These are phyloP conservation scores for Fusarium subglutinans DNA, from an alignment of 2,329 filamentous ascomycete species.

Conservation along the genomic window DNA sequence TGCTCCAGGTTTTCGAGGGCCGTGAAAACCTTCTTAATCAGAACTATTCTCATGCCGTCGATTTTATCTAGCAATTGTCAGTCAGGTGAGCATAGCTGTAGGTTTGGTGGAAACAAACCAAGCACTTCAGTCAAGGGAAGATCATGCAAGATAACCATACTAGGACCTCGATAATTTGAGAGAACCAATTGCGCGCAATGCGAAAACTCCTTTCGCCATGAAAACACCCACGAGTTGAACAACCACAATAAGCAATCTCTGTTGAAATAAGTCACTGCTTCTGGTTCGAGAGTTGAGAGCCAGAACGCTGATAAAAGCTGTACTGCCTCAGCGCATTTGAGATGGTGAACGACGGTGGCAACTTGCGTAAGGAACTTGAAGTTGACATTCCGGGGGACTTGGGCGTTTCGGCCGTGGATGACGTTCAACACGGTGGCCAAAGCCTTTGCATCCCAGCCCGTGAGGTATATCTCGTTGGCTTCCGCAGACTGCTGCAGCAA, in stretches of 20 bases:
- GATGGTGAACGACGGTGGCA: neutral
- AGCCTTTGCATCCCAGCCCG: neutral
- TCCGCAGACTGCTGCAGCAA: neutral
- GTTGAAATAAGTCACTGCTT: neutral
- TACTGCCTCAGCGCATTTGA: neutral
- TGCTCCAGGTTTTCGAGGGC: neutral
- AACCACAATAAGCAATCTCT: neutral
- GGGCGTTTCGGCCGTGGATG: neutral
- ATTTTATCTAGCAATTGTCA: neutral
- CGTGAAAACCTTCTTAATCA: neutral
- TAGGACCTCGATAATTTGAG: neutral
- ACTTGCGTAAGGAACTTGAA: neutral
- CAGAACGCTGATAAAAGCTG: neutral
- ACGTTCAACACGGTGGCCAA: neutral
- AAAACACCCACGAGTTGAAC: neutral
- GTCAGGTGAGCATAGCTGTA: neutral
- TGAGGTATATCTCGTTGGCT: neutral
- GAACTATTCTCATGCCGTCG: accelerated
- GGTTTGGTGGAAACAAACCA: neutral
- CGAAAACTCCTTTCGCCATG: neutral
- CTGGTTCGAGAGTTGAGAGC: neutral
- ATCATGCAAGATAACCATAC: neutral
- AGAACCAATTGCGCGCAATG: neutral
- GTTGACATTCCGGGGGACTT: neutral
- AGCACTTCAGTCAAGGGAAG: neutral